phyloP scores from a whole-genome alignment of 2,329 filamentous ascomycete species.

The Ophiostoma perfectum region DNA sequence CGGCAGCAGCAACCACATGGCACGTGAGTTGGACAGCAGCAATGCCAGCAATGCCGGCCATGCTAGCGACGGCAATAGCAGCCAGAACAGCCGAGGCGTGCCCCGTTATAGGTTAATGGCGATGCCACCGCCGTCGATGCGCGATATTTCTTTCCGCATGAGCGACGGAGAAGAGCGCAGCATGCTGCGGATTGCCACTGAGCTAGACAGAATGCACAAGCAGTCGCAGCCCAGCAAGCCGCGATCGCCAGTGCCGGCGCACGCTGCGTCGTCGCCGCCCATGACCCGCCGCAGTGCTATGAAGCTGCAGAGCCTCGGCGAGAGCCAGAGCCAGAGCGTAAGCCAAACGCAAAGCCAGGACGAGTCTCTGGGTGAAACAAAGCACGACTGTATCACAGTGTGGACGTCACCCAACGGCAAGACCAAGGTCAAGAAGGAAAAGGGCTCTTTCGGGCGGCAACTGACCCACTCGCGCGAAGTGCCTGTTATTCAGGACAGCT shows the following conservation, averaged over 20 bases:
- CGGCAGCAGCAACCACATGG: neutral
- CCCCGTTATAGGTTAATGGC: constrained; percentile 20
- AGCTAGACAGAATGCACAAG: constrained; percentile 38
- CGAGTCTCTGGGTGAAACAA: constrained; percentile 27
- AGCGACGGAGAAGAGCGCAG: constrained; percentile 45
- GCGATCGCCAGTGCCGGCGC: constrained; percentile 26
- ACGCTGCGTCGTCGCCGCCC: constrained; percentile 6
- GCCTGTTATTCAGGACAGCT: constrained; percentile 1
- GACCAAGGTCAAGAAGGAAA: constrained; percentile 19
- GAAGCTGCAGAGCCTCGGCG: neutral
- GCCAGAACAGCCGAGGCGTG: neutral
- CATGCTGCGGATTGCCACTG: constrained; percentile 45
- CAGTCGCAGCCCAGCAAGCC: constrained; percentile 20
- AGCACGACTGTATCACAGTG: constrained; percentile 32
- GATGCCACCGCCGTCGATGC: constrained; percentile 17
- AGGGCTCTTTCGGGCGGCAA: neutral
- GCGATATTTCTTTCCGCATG: constrained; percentile 36
- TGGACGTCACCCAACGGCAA: constrained; percentile 16
- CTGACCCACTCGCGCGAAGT: neutral
- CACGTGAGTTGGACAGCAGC: neutral
- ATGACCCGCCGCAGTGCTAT: constrained; percentile 25
- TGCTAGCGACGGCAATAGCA: neutral
- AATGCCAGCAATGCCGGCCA: neutral
- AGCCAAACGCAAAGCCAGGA: neutral
- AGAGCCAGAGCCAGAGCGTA: constrained; percentile 20